Evolutionary conservation across 345 rosid genomes (phyloP).

Genomic region (Citrus cavaleriei): DNA sequence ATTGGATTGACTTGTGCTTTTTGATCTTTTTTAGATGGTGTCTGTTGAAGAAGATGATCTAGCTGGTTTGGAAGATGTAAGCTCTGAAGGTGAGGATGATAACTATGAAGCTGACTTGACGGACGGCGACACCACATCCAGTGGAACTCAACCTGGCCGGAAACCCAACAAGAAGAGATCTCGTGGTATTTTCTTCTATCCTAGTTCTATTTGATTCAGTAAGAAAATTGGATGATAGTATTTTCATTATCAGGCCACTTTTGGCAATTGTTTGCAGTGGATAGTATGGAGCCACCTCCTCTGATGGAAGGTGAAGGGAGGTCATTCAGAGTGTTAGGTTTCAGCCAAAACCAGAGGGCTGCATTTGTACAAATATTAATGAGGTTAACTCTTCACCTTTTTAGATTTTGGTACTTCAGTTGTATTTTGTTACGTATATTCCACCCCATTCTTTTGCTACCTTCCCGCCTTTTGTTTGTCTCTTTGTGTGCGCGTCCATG

Average conservation of each 20-base stretch:
- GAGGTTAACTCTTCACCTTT: slow-evolving; percentile 48
- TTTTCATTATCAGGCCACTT: slow-evolving; percentile 10
- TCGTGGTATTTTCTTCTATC: slow-evolving; percentile 50
- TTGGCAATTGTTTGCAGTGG: slow-evolving; percentile 38
- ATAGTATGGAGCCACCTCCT: slow-evolving; percentile 72
- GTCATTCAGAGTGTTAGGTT: slow-evolving; percentile 90
- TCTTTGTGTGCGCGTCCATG: not conserved
- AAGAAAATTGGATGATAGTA: not conserved
- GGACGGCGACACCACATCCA: slow-evolving; percentile 69
- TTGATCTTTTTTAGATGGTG: slow-evolving; percentile 63
- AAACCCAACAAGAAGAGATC: slow-evolving; percentile 71
- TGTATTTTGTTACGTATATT: not conserved
- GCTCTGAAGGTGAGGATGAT: slow-evolving; percentile 96
- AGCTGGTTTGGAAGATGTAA: slow-evolving; percentile 97
- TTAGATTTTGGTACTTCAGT: not conserved
- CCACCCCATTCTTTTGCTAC: not conserved
- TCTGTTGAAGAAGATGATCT: slow-evolving; percentile 98
- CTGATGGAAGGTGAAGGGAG: slow-evolving; percentile 99
- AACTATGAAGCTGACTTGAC: slow-evolving; percentile 92
- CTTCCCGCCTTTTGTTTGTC: not conserved
- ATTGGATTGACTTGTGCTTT: not conserved
- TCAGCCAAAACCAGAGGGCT: slow-evolving; percentile 93
- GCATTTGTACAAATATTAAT: slow-evolving; percentile 86
- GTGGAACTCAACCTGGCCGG: slow-evolving; percentile 71
- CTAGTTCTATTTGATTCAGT: not conserved